Evolutionary conservation across 2,329 filamentous ascomycete genomes (phyloP).

Genomic region (Phyllosticta citrichinensis): DNA sequence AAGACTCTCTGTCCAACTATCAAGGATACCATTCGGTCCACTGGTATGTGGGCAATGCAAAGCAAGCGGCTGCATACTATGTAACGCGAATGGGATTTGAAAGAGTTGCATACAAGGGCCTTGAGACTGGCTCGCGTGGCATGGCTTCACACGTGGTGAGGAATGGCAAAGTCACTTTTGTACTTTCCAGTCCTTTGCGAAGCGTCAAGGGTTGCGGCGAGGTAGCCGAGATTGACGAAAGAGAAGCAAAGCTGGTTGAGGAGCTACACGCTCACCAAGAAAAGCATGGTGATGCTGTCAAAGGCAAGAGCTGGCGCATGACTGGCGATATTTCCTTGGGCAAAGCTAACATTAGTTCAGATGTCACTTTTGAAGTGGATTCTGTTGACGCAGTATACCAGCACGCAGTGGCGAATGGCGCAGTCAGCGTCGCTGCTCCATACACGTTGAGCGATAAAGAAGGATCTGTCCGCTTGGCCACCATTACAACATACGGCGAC

Average conservation of each 20-base stretch:
- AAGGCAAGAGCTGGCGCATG: slow-evolving; percentile 32
- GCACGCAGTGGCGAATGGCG: slow-evolving; percentile 58
- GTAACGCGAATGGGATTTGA: slow-evolving; percentile 78
- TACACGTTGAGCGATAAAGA: slow-evolving; percentile 44
- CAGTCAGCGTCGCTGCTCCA: slow-evolving; percentile 54
- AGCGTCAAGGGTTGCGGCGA: slow-evolving; percentile 23
- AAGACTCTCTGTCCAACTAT: slow-evolving; percentile 38
- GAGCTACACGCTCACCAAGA: slow-evolving; percentile 78
- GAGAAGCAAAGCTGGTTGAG: slow-evolving; percentile 55
- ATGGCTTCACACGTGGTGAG: slow-evolving; percentile 76
- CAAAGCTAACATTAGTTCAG: slow-evolving; percentile 27
- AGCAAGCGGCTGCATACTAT: slow-evolving; percentile 87
- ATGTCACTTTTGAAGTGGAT: slow-evolving; percentile 92
- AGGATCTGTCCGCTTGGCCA: slow-evolving; percentile 62
- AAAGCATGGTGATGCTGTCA: slow-evolving; percentile 84
- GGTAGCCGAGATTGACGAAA: slow-evolving; percentile 21
- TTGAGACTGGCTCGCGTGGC: slow-evolving; percentile 76
- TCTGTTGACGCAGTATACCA: slow-evolving; percentile 71
- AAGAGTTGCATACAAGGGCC: slow-evolving; percentile 70
- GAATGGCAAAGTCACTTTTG: slow-evolving; percentile 68
- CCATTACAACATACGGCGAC: slow-evolving; percentile 87
- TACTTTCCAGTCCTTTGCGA: slow-evolving; percentile 73
- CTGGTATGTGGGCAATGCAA: slow-evolving; percentile 96
- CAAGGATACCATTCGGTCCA: slow-evolving; percentile 85
- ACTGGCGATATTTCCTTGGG: neutral